These are phyloP conservation scores for Boletus subluridellus DNA, from an alignment of 1,284 basidiomycete species.

Conservation along the genomic window DNA sequence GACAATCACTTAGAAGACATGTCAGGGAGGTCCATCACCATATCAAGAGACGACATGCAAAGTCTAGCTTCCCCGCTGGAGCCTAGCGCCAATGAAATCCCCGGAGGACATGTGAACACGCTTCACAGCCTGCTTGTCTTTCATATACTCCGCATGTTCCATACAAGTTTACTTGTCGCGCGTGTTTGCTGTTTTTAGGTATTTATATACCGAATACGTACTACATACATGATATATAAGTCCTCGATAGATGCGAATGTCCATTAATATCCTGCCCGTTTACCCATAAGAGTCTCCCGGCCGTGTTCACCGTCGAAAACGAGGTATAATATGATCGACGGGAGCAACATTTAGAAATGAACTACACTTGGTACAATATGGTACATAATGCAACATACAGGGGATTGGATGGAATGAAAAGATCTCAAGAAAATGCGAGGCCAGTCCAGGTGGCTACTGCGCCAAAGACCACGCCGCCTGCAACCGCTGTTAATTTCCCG, in stretches of 20 bases:
- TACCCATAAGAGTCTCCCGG: neutral
- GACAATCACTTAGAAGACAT: slow-evolving; percentile 19
- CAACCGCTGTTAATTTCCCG: slow-evolving; percentile 31
- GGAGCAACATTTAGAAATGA: neutral
- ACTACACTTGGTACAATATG: neutral
- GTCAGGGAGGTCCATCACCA: slow-evolving; percentile 18
- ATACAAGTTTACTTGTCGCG: neutral
- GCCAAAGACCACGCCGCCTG: slow-evolving; percentile 38
- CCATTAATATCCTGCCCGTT: slow-evolving; percentile 5
- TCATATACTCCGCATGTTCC: neutral
- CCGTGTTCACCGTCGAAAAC: neutral
- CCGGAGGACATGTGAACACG: slow-evolving; percentile 3
- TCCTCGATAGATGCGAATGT: neutral
- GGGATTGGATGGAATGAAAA: neutral
- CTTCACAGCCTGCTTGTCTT: neutral
- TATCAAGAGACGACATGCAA: slow-evolving; percentile 17
- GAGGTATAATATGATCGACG: slow-evolving; percentile 6
- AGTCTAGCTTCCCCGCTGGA: neutral
- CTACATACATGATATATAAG: neutral
- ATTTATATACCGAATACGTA: slow-evolving; percentile 1
- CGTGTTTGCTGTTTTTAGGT: neutral
- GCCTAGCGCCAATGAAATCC: neutral
- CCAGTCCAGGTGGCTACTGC: slow-evolving; percentile 38
- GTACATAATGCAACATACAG: neutral
- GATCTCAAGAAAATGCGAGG: slow-evolving; percentile 34